Evolutionary conservation across 768 basidiomycete genomes (phyloP), one percentile per base, ranked within the genome.

Genomic region (Phylloporus rhodoxanthus): DNA sequence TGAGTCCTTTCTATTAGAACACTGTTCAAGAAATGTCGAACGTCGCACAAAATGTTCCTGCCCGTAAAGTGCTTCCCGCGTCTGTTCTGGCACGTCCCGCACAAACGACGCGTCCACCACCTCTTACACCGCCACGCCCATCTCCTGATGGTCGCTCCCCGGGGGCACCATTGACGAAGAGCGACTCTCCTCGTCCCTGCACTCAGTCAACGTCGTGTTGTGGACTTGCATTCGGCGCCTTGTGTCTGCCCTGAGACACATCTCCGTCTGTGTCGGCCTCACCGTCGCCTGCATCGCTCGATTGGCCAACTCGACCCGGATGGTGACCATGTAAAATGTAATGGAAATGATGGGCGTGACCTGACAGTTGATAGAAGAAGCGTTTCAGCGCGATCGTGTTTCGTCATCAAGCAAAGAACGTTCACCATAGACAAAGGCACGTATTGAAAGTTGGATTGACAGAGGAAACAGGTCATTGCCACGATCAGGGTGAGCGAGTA

Each of bases 321-420:
- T 63, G 30, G 72, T 71, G 39, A 74, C 68, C 70, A 73, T 68
- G 55, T 70, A 71, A 58, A 72, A 74, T 4, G 68, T 66, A 59
- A 74, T 73, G 5, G 66, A 69, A 45, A 72, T 72, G 47, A 72
- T 68, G 15, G 69, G 72, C 8, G 63, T 65, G 39, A 68, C 57
- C 71, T 72, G 23, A 28, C n/a, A 39, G n/a, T 32, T 13, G 26
- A n/a, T 3, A 32, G 23, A 15, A 14, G 10, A 10, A 11, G 8
- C 6, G 26, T 2, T 19, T 50, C 32, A 54, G 47, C 37, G 20
- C 3, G 26, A 44, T 8, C 4, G 33, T 47, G 11, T 21, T 20
- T 39, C 13, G 21, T 38, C 45, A 10, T 11, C 19, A 3, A 21
- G 5, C 26, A 13, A 32, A 14, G n/a, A 34, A 17, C 13, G 45